phyloP scores from a whole-genome alignment of 192 early-diverging fungal species.

The Spizellomyces punctatus region DNA sequence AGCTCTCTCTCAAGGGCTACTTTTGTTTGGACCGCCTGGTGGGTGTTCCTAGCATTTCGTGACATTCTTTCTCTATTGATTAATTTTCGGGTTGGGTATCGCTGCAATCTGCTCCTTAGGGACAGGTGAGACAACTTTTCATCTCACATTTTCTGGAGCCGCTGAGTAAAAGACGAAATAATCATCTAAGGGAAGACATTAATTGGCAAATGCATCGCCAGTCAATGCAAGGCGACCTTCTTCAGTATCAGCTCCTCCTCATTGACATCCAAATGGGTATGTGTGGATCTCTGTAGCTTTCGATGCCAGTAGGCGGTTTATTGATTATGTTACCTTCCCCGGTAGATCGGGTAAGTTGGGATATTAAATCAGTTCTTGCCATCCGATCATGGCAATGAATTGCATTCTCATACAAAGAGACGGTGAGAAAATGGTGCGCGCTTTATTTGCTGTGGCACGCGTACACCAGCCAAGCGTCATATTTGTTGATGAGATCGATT shows the following conservation, averaged over 20 bases:
- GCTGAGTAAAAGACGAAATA: background rate
- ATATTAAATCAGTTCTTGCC: background rate
- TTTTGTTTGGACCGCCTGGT: conserved; percentile 85
- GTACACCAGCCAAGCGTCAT: conserved; percentile 85
- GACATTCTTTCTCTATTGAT: no score
- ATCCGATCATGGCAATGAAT: background rate
- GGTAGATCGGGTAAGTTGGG: conserved; percentile 9
- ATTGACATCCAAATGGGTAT: conserved; percentile 89
- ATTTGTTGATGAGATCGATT: conserved; percentile 96
- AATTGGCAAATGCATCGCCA: conserved; percentile 87
- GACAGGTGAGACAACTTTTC: background rate
- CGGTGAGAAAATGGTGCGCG: conserved; percentile 92
- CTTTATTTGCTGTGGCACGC: conserved; percentile 89
- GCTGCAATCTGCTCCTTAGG: no score
- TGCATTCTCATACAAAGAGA: conserved; percentile 56
- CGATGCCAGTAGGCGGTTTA: background rate
- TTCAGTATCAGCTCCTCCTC: conserved; percentile 90
- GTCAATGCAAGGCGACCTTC: conserved; percentile 85
- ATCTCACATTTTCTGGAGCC: background rate
- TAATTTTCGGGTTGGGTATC: no score
- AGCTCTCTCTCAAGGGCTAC: conserved; percentile 46
- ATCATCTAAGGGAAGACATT: conserved; percentile 73
- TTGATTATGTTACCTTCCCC: background rate
- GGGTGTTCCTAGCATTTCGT: background rate
- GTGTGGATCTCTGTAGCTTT: background rate